phyloP scores from a whole-genome alignment of 225 moss, liverwort and hornwort genomes.

The Pseudoscleropodium purum region DNA sequence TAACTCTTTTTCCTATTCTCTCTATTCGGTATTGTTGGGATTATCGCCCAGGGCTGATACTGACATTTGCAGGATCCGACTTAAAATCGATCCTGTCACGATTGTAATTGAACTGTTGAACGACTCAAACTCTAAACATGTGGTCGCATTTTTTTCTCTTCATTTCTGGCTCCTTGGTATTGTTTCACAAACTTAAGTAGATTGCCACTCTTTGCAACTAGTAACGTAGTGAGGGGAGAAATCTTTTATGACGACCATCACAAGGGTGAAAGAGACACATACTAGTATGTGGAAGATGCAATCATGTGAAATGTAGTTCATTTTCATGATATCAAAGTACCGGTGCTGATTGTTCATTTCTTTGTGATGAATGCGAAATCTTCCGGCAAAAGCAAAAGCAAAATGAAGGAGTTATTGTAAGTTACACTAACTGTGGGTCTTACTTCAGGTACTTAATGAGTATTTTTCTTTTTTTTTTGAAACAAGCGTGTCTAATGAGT shows the following conservation, averaged over 20 bases:
- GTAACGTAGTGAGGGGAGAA: background rate
- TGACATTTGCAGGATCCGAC: constrained; percentile 26
- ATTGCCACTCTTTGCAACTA: background rate
- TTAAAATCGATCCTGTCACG: background rate
- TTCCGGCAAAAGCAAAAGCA: too few species aligned
- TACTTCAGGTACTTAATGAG: background rate
- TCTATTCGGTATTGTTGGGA: constrained; percentile 7
- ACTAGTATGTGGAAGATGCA: background rate
- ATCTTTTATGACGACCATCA: background rate
- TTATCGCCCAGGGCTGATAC: background rate
- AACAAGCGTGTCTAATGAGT: too few species aligned
- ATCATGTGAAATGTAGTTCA: background rate
- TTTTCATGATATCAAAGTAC: background rate
- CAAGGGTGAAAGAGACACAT: background rate
- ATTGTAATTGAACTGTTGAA: constrained; percentile 20
- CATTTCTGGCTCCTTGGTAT: background rate
- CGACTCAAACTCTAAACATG: background rate
- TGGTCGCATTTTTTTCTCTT: background rate
- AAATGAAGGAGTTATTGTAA: too few species aligned
- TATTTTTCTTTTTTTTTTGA: background rate
- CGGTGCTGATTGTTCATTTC: background rate
- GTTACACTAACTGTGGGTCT: background rate
- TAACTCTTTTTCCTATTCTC: background rate
- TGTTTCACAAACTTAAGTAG: background rate
- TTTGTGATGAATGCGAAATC: background rate